These are phyloP conservation scores for Anthracocystis walkeri DNA, from an alignment of 1,284 basidiomycete species.

Conservation along the genomic window DNA sequence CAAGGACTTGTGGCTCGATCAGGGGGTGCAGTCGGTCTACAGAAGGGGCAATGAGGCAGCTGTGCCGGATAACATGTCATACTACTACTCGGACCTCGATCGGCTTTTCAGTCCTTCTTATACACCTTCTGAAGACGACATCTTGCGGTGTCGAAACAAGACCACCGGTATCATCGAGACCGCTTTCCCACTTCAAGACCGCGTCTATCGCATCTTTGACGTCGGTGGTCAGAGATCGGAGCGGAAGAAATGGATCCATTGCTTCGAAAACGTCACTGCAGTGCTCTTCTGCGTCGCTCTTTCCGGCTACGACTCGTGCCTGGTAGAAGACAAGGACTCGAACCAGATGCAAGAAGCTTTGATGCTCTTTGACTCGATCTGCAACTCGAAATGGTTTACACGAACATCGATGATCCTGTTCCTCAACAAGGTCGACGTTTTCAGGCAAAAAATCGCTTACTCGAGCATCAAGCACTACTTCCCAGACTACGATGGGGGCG, in stretches of 20 bases:
- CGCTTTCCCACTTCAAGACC: constrained; percentile 75
- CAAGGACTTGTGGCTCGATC: constrained; percentile 81
- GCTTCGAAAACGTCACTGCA: constrained; percentile 75
- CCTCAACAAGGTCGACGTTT: constrained; percentile 76
- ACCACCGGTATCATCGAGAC: constrained; percentile 96
- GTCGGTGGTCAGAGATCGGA: constrained; percentile 91
- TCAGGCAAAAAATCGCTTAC: constrained; percentile 81
- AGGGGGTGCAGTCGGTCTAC: constrained; percentile 80
- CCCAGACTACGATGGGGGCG: constrained; percentile 67
- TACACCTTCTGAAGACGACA: constrained; percentile 79
- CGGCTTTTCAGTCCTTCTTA: constrained; percentile 82
- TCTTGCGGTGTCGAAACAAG: constrained; percentile 84
- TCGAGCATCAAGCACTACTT: constrained; percentile 86
- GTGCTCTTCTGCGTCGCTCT: constrained; percentile 87
- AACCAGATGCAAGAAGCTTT: constrained; percentile 97
- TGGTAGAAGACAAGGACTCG: constrained; percentile 91
- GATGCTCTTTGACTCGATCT: constrained; percentile 95
- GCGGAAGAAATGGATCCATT: constrained; percentile 77
- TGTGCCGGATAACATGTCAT: constrained; percentile 79
- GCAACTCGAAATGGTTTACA: constrained; percentile 94
- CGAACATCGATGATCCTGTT: constrained; percentile 89
- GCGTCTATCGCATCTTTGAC: constrained; percentile 78
- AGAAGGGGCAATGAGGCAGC: constrained; percentile 84
- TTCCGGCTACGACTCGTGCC: constrained; percentile 89
- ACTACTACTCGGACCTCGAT: constrained; percentile 81